Evolutionary conservation across 768 basidiomycete genomes (phyloP), one percentile per base, ranked within the genome.

Genomic region (Termitomyces sp.): DNA sequence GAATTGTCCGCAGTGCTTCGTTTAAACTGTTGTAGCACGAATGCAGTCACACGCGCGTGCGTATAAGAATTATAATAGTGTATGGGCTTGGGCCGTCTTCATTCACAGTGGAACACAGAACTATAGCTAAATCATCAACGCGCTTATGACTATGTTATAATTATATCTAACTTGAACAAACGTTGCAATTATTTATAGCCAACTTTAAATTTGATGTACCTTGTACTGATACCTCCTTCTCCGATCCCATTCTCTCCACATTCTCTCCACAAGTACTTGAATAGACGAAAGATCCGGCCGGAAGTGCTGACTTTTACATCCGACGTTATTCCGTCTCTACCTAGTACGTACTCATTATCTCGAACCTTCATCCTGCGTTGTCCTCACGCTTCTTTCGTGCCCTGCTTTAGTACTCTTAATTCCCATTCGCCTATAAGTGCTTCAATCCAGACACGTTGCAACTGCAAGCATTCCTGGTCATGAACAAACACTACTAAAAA

Each of bases 311-410:
- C 36, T 10, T 11, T 52, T 25, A 36, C 1, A 3, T 9, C 59
- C 59, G 59, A 60, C 5, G 34, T 47, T 60, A 47, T 12, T 38
- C 59, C 59, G 51, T 25, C 45, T 36, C 25, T 25, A 25, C 25
- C 25, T 25, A 25, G 25, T 25, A 25, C 25, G 31, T 40, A 1
- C 8, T 38, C 15, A 12, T 4, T 9, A 10, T 49, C 29, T 25
- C 12, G 17, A 29, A 25, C 47, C 47, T 47, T 58, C 40, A 7
- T 17, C 4, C 57, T 37, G 48, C 40, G 0, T 29, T 10, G 17
- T n/a, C 9, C n/a, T 5, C 15, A n/a, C 15, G 4, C 14, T 29
- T 25, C 5, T 25, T 7, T 7, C 11, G 37, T 29, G 10, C 15
- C 25, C 8, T 25, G 12, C 2, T 36, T 29, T 10, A 7, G 9